Evolutionary conservation across 2,329 filamentous ascomycete genomes (phyloP), one percentile per base, ranked within the genome.

Genomic region (Talaromyces sp.): DNA sequence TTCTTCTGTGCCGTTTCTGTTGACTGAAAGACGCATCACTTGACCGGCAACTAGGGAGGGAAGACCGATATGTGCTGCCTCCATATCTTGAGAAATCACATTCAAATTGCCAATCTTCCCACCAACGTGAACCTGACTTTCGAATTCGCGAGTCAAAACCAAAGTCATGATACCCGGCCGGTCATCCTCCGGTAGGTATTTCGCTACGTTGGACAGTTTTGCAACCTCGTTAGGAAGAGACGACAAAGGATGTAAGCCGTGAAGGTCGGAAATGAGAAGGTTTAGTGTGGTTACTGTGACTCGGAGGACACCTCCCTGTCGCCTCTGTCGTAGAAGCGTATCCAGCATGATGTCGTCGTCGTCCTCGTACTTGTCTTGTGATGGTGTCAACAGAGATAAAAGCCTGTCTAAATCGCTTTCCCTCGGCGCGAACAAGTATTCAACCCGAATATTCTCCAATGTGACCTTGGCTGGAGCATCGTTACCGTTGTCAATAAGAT

Each of bases 291-390:
- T 87, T 6, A 96, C 71, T 3, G 84, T 86, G 5, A 90, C 73
- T 55, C 91, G 87, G 32, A 97, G 78, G 7, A 98, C 88, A 10
- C 90, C 88, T 0, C 93, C 95, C 74, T 97, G 93, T 58, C 88
- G 85, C 63, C 95, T 83, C 73, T 99, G 95, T 25, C 91, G 84
- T 15, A 98, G 78, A 0, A 99, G 81, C 0, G 92, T 97, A 68
- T 98, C 93, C 25, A 99, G 85, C 81, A 99, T 88, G 63, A 99
- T 96, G 69, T 98, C 93, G 68, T 97, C 92, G 63, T 96, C 90
- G 54, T 88, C 86, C 63, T 93, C 88, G 68, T 95, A 97, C 65
- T 93, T 92, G 73, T 95, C 87, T 65, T 92, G 95, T 0, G 93
- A 96, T 0, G 95, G 96, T 7, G 90, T 96, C 60, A 99, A 90